These are phyloP conservation scores for Solanum verrucosum DNA, from an alignment of 257 asterid species.

Conservation along the genomic window DNA sequence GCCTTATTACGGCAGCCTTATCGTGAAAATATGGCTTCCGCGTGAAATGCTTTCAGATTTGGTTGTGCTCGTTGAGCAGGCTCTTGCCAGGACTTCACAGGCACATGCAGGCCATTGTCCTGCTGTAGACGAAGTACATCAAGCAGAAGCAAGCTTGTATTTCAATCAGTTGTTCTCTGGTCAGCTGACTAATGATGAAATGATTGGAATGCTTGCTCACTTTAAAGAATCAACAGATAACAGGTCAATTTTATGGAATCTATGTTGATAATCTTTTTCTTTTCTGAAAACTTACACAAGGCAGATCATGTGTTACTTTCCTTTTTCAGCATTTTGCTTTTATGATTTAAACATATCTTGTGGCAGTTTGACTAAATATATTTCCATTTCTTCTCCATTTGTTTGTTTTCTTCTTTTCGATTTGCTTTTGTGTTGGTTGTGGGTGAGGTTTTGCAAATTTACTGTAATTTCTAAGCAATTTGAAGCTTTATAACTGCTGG, in stretches of 20 bases:
- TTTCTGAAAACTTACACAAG: neutral
- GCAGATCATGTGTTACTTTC: neutral
- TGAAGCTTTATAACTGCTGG: neutral
- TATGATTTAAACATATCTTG: neutral
- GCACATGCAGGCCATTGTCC: slow-evolving; percentile 41
- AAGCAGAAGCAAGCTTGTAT: neutral
- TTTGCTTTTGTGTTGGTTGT: neutral
- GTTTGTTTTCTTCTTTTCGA: neutral
- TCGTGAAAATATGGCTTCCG: slow-evolving; percentile 65
- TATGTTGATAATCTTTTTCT: neutral
- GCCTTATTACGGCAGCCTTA: slow-evolving; percentile 90
- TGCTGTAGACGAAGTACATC: slow-evolving; percentile 21
- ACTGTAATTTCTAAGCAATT: neutral
- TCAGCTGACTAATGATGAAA: slow-evolving; percentile 53
- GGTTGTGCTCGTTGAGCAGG: slow-evolving; percentile 52
- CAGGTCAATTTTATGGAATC: slow-evolving; percentile 31
- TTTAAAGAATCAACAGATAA: slow-evolving; percentile 69
- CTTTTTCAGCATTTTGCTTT: neutral
- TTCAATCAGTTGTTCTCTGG: slow-evolving; percentile 59
- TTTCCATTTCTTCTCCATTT: neutral
- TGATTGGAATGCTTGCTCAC: slow-evolving; percentile 69
- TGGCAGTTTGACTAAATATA: neutral
- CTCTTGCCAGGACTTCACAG: slow-evolving; percentile 55
- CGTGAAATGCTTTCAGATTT: slow-evolving; percentile 60
- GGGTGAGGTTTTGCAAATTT: neutral